phyloP scores from a whole-genome alignment of 805 yeast genomes.

The Yamadazyma olivae region DNA sequence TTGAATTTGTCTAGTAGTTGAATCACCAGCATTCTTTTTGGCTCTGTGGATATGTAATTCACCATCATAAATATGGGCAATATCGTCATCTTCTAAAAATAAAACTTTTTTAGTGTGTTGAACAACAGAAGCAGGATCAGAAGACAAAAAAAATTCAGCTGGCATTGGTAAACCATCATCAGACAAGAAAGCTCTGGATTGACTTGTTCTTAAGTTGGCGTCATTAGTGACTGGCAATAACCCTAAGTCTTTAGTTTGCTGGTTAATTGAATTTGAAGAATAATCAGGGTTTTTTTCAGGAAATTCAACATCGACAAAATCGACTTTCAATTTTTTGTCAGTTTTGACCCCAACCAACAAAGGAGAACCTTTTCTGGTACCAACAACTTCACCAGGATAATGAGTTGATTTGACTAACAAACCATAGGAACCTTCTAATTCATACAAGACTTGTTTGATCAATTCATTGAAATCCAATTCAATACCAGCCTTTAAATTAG shows the following conservation, averaged over 20 bases:
- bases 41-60: slow-evolving; percentile 98
- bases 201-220: slow-evolving; percentile 73
- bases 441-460: slow-evolving; percentile 87
- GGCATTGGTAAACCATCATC: slow-evolving; percentile 94
- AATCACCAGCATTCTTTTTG: slow-evolving; percentile 71
- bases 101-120: slow-evolving; percentile 97
- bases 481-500: slow-evolving; percentile 66
- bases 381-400: slow-evolving; percentile 94
- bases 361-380: slow-evolving; percentile 98
- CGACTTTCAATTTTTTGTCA: slow-evolving; percentile 91
- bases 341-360: slow-evolving; percentile 96
- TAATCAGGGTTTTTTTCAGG: slow-evolving; percentile 49
- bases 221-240: slow-evolving; percentile 54
- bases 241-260: slow-evolving; percentile 23
- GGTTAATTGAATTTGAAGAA: background rate
- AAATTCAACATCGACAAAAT: slow-evolving; percentile 97
- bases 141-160: slow-evolving; percentile 91
- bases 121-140: slow-evolving; percentile 95
- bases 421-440: slow-evolving; percentile 97
- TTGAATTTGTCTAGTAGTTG: slow-evolving; percentile 94
- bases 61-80: slow-evolving; percentile 97
- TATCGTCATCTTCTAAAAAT: slow-evolving; percentile 96
- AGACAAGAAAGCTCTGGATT: slow-evolving; percentile 93
- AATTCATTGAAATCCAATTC: slow-evolving; percentile 86
- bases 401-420: slow-evolving; percentile 86